Evolutionary conservation across 805 yeast genomes (phyloP), one percentile per base, ranked within the genome.

Genomic region (Metschnikowia drakensbergensis): DNA sequence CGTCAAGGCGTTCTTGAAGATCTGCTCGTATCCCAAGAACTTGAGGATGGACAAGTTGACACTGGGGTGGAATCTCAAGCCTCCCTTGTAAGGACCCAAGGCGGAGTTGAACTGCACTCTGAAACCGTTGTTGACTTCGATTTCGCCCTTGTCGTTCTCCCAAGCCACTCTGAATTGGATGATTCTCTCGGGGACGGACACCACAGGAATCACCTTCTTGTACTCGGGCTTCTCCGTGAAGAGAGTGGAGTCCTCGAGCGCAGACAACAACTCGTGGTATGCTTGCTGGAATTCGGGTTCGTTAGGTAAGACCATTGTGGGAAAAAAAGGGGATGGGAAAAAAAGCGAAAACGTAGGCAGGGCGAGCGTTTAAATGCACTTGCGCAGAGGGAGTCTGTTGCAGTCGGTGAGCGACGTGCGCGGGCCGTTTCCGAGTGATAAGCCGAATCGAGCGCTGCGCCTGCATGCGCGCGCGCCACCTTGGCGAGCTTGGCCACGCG

Each of bases 231-330:
- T 83, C 75, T 88, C 80, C 60, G 80, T 75, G 78, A 94, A 92
- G 55, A 92, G 79, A 58, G 96, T 86, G 39, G 98, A 92, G 74
- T 88, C 95, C 73, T 87, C 83, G 63, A 94, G 79, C 53, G 97
- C 91, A 57, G 86, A 76, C 66, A 83, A 81, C 63, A 92, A 83
- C 81, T 92, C 99, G 75, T 87, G 80, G 83, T 86, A 89, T 63
- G 99, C 99, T 82, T 92, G 99, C 75, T 91, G 91, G 78, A 92
- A 92, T 84, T 92, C 99, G 61, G 99, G 98, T 80, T 92, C 98
- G 75, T 80, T 77, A 59, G 95, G 91, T 72, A 82, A 82, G 76
- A 80, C 88, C 89, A 84, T 83, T 73, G 40, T 31, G 29, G 29
- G 22, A 11, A 25, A 27, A 9, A 11, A 6, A 26, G 3, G 5